phyloP scores from a whole-genome alignment of 1,139 yeast genomes.

The Arxiozyma heterogenica region DNA sequence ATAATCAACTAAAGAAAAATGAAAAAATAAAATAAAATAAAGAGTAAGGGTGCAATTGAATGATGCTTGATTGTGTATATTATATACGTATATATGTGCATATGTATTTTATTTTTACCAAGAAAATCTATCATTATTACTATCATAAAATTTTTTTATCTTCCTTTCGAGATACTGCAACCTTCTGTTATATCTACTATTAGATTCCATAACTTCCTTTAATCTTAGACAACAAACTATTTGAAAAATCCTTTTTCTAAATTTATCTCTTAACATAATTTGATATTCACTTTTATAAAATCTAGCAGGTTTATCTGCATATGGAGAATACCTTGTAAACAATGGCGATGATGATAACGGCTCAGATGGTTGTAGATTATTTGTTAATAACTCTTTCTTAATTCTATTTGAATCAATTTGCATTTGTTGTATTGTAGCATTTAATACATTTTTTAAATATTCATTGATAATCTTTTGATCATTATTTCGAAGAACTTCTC shows the following conservation, averaged over 20 bases:
- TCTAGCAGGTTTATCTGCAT: not conserved
- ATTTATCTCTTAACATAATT: constrained; percentile 9
- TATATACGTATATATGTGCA: no score
- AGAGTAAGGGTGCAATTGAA: not conserved
- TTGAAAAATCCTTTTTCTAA: constrained; percentile 12
- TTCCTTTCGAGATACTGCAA: constrained; percentile 23
- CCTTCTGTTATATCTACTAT: constrained; percentile 23
- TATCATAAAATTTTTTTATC: constrained; percentile 20
- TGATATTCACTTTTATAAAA: not conserved
- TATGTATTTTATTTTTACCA: constrained; percentile 1
- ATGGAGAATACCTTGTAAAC: not conserved
- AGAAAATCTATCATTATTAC: constrained; percentile 3
- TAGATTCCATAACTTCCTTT: constrained; percentile 19
- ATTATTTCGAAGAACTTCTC: constrained; percentile 27
- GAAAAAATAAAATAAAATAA: constrained; percentile 1
- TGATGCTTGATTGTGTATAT: not conserved
- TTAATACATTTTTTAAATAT: constrained; percentile 27
- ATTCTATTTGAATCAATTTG: constrained; percentile 24
- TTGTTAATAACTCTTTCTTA: constrained; percentile 15
- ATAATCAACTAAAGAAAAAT: constrained; percentile 10
- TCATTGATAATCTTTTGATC: constrained; percentile 27
- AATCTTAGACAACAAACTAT: constrained; percentile 21
- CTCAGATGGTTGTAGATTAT: not conserved
- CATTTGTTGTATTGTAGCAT: constrained; percentile 26
- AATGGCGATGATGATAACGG: not conserved